A percentile compares a stretch with the other conserved stretches of the same genome.
Conservation (phyloP, 2,329 filamentous ascomycete species). For the Xylariaceae sp. region DNA sequence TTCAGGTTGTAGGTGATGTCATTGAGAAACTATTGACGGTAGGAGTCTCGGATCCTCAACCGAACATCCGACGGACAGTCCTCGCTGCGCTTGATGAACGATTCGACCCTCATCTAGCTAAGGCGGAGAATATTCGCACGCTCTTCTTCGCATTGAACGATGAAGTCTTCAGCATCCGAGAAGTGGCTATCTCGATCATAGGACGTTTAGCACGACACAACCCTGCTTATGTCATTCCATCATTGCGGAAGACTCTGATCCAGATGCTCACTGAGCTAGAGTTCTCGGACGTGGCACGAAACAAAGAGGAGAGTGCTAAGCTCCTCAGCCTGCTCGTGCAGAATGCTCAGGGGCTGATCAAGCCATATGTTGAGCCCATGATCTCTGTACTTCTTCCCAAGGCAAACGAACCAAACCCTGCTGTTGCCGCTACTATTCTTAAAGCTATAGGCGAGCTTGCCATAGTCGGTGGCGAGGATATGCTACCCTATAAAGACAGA, state of each 20-base stretch:
- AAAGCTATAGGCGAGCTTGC: conserved; percentile 94
- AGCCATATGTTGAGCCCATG: conserved; percentile 96
- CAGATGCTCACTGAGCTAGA: conserved; percentile 96
- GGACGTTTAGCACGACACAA: conserved; percentile 90
- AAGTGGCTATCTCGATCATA: conserved; percentile 95
- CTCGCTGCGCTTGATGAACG: conserved; percentile 87
- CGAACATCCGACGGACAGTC: conserved; percentile 87
- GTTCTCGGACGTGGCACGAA: conserved; percentile 90
- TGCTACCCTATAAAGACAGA: conserved; percentile 87
- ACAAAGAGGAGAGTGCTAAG: conserved; percentile 96
- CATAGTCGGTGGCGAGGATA: conserved; percentile 90
- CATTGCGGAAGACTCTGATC: conserved; percentile 90
- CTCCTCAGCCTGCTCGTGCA: conserved; percentile 90
- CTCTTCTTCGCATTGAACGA: conserved; percentile 96
- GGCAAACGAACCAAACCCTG: conserved; percentile 80
- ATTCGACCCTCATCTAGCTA: conserved; percentile 95
- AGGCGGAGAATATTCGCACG: conserved; percentile 95
- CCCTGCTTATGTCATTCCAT: conserved; percentile 96
- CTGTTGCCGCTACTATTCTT: conserved; percentile 92
- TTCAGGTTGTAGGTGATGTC: conserved; percentile 96
- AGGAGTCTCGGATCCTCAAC: conserved; percentile 88
- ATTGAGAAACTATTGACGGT: conserved; percentile 96
- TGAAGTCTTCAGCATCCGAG: conserved; percentile 88
- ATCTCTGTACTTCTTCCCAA: conserved; percentile 94
- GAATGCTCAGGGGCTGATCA: conserved; percentile 90